These are phyloP conservation scores for Colletotrichum tofieldiae DNA, from an alignment of 2,329 filamentous ascomycete genomes.

Conservation along the genomic window DNA sequence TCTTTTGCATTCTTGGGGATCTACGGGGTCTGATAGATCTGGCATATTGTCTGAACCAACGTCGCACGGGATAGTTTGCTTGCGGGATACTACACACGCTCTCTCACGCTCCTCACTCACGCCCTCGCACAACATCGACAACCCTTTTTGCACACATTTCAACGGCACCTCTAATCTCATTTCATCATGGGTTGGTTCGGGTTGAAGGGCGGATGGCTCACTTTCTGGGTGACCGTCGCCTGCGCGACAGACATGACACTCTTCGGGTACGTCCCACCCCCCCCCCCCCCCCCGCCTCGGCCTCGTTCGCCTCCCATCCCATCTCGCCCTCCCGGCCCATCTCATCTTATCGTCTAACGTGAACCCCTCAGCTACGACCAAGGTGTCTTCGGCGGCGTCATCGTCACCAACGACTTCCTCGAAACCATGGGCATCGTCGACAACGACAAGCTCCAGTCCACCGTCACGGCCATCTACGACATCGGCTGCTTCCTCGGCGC, in stretches of 20 bases:
- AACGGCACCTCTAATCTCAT: too few relatives aligned
- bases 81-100: background rate
- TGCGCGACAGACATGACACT: slow-evolving; percentile 48
- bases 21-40: slow-evolving; percentile 4
- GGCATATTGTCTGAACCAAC: background rate
- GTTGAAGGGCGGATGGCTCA: slow-evolving; percentile 40
- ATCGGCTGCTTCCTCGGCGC: slow-evolving; percentile 72
- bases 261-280: slow-evolving; percentile 44
- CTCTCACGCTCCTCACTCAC: background rate
- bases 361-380: slow-evolving; percentile 59
- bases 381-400: slow-evolving; percentile 65
- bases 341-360: background rate
- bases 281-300: background rate
- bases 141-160: too few relatives aligned
- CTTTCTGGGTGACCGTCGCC: slow-evolving; percentile 42
- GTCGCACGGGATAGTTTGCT: background rate
- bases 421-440: slow-evolving; percentile 59
- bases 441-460: slow-evolving; percentile 56
- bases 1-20: slow-evolving; percentile 11
- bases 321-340: background rate
- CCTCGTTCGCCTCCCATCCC: background rate
- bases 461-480: slow-evolving; percentile 71
- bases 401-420: slow-evolving; percentile 62
- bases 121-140: background rate
- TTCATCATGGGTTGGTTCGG: slow-evolving; percentile 40